A percentile compares a stretch with the other conserved stretches of the same genome.
These are phyloP conservation scores for Ogataea siamensis DNA, from an alignment of 805 yeast species.

Conservation along the genomic window DNA sequence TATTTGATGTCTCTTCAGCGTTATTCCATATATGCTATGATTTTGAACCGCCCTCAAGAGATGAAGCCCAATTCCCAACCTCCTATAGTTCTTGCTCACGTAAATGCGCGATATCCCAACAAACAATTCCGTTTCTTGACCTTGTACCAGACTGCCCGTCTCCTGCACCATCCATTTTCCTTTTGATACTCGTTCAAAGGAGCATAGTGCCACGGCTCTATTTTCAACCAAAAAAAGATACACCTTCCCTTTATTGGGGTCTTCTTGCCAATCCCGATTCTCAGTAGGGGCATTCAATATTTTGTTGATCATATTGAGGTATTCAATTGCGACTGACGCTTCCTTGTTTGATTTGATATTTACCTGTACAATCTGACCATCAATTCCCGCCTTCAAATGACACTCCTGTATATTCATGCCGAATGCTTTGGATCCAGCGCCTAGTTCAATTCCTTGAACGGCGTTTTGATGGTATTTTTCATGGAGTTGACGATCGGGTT, in stretches of 20 bases:
- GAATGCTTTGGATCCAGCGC: conserved; percentile 4
- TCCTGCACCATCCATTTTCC: conserved; percentile 62
- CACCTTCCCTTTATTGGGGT: conserved; percentile 39
- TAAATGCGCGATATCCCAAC: conserved; percentile 52
- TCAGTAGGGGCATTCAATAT: conserved; percentile 57
- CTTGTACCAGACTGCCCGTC: conserved; percentile 49
- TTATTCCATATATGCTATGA: conserved; percentile 49
- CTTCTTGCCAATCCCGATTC: conserved; percentile 22
- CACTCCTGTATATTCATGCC: conserved; percentile 11
- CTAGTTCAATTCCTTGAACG: conserved; percentile 26
- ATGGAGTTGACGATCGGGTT: conserved; percentile 47
- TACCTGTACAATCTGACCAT: conserved; percentile 35
- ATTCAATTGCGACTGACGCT: conserved; percentile 35
- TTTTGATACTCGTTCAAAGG: conserved; percentile 45
- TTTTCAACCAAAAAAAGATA: conserved; percentile 46
- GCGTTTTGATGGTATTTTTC: conserved; percentile 49
- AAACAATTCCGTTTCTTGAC: conserved; percentile 36
- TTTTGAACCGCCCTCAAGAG: conserved; percentile 44
- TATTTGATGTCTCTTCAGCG: conserved; percentile 41
- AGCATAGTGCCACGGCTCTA: conserved; percentile 53
- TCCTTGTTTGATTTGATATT: conserved; percentile 34
- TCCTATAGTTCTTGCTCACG: conserved; percentile 44
- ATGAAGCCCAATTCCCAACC: conserved; percentile 47
- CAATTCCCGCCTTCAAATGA: conserved; percentile 6
- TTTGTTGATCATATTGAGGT: conserved; percentile 53